These are phyloP conservation scores for Aspergillus ustus DNA, from an alignment of 2,329 filamentous ascomycete genomes.

Conservation along the genomic window DNA sequence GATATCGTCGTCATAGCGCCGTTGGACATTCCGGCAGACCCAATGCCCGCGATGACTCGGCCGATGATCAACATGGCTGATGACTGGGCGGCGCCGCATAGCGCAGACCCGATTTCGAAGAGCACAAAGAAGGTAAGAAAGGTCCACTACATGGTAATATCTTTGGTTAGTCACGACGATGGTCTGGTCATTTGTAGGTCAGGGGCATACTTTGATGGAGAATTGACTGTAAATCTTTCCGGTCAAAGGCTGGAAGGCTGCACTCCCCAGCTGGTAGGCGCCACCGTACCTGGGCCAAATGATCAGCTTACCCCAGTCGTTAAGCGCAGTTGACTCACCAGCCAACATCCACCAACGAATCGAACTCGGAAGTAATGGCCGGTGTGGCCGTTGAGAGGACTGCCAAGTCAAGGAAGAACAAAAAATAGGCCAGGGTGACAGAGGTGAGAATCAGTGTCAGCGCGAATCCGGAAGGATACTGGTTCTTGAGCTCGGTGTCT, in stretches of 20 bases:
- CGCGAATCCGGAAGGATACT: constrained; percentile 25
- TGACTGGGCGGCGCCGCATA: constrained; percentile 27
- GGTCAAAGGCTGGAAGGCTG: constrained; percentile 1
- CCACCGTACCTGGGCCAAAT: constrained; percentile 2
- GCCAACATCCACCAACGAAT: constrained; percentile 19
- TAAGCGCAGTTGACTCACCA: background rate
- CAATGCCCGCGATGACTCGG: constrained; percentile 27
- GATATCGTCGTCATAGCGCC: background rate
- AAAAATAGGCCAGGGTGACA: constrained; percentile 30
- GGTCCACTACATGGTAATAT: constrained; percentile 17
- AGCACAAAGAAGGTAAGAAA: constrained; percentile 27
- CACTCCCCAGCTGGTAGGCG: constrained; percentile 8
- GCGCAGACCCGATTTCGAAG: constrained; percentile 29
- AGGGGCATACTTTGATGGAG: background rate
- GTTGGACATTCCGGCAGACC: background rate
- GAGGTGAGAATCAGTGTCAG: constrained; percentile 27
- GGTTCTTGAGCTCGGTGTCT: constrained; percentile 21
- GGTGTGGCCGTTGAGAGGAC: constrained; percentile 37
- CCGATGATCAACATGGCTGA: constrained; percentile 27
- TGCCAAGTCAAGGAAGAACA: constrained; percentile 26
- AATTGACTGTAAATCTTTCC: constrained; percentile 14
- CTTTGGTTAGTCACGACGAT: background rate
- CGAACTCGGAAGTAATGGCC: constrained; percentile 39
- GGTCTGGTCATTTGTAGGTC: background rate
- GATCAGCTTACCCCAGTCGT: too few relatives aligned